Conservation (phyloP, 2,329 filamentous ascomycete species). For the Microdochium trichocladiopsis region DNA sequence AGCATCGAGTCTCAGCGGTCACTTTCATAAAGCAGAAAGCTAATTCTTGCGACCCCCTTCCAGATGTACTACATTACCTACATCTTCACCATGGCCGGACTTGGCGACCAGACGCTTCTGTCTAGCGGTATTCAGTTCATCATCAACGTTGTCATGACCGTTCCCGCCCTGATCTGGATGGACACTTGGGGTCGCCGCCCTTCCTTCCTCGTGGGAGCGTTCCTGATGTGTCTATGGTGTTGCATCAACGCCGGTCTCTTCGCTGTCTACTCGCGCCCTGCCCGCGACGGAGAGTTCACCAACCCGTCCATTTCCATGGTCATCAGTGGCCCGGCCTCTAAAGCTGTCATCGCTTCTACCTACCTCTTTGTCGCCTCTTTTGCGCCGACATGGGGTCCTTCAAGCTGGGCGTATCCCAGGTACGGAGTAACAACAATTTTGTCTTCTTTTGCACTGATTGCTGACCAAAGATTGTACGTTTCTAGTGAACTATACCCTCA, state of each 20-base stretch:
- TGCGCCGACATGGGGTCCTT: conserved; percentile 35
- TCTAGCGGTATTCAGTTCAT: conserved; percentile 67
- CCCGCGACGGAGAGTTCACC: conserved; percentile 24
- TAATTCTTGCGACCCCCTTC: background rate
- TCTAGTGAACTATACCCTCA: conserved; percentile 39
- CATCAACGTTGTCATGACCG: conserved; percentile 74
- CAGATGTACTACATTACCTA: conserved; percentile 62
- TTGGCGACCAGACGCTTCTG: conserved; percentile 52
- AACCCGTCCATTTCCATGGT: conserved; percentile 36
- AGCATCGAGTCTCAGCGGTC: conserved; percentile 15
- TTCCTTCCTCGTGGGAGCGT: conserved; percentile 57
- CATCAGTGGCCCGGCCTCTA: conserved; percentile 40
- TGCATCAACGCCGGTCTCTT: conserved; percentile 39
- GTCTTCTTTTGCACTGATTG: no score
- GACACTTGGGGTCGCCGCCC: conserved; percentile 69
- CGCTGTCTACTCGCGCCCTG: conserved; percentile 29
- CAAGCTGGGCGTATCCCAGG: conserved; percentile 39
- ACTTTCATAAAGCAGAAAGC: background rate
- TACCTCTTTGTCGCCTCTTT: conserved; percentile 55
- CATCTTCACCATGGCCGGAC: conserved; percentile 65
- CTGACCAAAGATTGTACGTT: no score
- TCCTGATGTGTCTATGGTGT: conserved; percentile 51
- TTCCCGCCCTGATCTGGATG: conserved; percentile 68
- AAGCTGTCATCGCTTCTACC: conserved; percentile 56
- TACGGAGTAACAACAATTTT: no score